Evolutionary conservation across 140 eudicot species (phyloP), one percentile per base, ranked within the genome.

Genomic region (Flaveria floridana): DNA sequence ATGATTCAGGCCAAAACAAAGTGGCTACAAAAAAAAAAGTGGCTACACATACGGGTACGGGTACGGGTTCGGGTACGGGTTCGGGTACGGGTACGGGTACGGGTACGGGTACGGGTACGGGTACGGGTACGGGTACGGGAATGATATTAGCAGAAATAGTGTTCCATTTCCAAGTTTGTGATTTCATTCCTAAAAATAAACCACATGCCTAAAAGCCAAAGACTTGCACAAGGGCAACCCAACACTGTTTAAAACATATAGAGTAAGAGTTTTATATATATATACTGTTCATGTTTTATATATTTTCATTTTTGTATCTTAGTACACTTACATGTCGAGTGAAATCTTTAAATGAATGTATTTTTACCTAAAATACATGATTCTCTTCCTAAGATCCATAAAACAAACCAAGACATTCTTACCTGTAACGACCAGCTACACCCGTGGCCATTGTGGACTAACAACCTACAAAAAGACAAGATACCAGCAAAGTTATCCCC

Each of bases 381-480:
- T 46, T 74, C 58, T 34, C 53, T 55, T 74, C 39, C 28, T 7
- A 65, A 10, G 74, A 65, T 42, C 64, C 63, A 42, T 48, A 47
- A 25, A 51, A 80, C 28, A 28, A 68, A 42, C 30, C 42, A 7
- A 55, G 48, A 9, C 66, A 58, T 30, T 79, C 53, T 55, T 57
- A 56, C 21, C 58, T 48, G 30, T 37, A 47, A 59, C 47, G 19
- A 71, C 78, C 52, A n/a, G 57, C 84, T 82, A 89, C 74, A 80
- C 92, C 68, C 65, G 83, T 3, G 99, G 99, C 97, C 97, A 95
- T 48, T 95, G 99, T 58, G 97, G 99, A 84, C 99, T 88, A 81
- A 95, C 99, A 65, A 95, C 97, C 99, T 91, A 84, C 85, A 85
- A 56, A 58, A 56, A 50, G 37, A 69, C 41, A 61, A 68, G 52